These are phyloP conservation scores for Tetracladium marchalianum DNA, from an alignment of 495 filamentous ascomycete genomes.

Conservation along the genomic window DNA sequence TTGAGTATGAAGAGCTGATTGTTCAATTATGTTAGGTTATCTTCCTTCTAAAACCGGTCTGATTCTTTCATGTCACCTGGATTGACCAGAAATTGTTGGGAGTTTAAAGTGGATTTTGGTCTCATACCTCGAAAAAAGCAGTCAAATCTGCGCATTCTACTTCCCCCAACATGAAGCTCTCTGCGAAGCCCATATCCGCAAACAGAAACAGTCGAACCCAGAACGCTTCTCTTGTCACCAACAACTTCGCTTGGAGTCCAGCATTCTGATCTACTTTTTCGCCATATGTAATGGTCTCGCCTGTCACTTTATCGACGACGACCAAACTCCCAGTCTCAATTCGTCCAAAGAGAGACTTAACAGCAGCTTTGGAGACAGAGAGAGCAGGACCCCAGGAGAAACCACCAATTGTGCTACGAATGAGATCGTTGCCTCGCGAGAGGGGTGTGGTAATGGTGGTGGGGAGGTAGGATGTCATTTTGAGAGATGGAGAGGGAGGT, in stretches of 20 bases:
- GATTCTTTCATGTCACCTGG: neutral
- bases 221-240: slow-evolving; percentile 49
- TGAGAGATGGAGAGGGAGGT: neutral
- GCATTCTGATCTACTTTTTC: slow-evolving; percentile 14
- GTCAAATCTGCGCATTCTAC: slow-evolving; percentile 52
- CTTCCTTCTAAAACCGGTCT: neutral
- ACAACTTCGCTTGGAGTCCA: slow-evolving; percentile 29
- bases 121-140: slow-evolving; percentile 49
- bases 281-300: slow-evolving; percentile 13
- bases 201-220: slow-evolving; percentile 56
- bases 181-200: slow-evolving; percentile 66
- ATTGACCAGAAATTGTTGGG: neutral
- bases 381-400: slow-evolving; percentile 30
- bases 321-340: slow-evolving; percentile 33
- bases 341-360: slow-evolving; percentile 30
- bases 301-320: slow-evolving; percentile 29
- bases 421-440: slow-evolving; percentile 14
- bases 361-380: slow-evolving; percentile 26
- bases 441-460: slow-evolving; percentile 6
- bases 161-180: slow-evolving; percentile 63
- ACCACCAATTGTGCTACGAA: slow-evolving; percentile 26
- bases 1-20: slow-evolving; percentile 54
- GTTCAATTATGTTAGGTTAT: neutral
- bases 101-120: neutral
- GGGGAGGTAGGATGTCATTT: slow-evolving; percentile 19